A percentile compares a stretch with the other conserved stretches of the same genome.
phyloP scores from a whole-genome alignment of 2,329 filamentous ascomycete genomes.

The Fusarium musae region DNA sequence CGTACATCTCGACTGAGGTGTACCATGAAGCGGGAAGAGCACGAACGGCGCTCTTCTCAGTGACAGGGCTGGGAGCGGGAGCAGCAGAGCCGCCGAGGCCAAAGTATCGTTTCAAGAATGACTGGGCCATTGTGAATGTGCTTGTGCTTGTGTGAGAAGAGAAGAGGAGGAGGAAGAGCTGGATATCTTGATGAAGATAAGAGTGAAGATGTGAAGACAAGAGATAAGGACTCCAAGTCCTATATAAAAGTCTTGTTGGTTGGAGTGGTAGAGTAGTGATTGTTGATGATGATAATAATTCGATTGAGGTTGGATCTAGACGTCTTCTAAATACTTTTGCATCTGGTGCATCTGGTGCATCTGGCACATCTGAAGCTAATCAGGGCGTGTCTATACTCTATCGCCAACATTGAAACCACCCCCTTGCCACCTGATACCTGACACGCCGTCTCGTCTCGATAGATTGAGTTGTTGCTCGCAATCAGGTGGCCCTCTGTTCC shows the following conservation, averaged over 20 bases:
- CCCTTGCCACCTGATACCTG: conserved; percentile 38
- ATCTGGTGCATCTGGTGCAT: conserved; percentile 10
- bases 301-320: conserved; percentile 29
- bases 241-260: conserved; percentile 26
- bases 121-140: conserved; percentile 40
- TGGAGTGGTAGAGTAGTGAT: conserved; percentile 21
- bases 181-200: conserved; percentile 12
- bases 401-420: conserved; percentile 13
- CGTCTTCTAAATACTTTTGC: conserved; percentile 41
- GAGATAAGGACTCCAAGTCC: conserved; percentile 12
- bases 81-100: conserved; percentile 46
- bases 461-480: conserved; percentile 35
- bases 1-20: conserved; percentile 63
- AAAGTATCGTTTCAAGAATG: conserved; percentile 52
- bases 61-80: conserved; percentile 7
- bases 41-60: conserved; percentile 41
- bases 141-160: conserved; percentile 14
- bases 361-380: conserved; percentile 26
- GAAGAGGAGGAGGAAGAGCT: background rate
- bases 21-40: conserved; percentile 64
- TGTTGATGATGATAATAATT: conserved; percentile 25
- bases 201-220: background rate
- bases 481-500: conserved; percentile 31
- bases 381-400: conserved; percentile 23
- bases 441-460: conserved; percentile 16